Evolutionary conservation across 331 rosid species (phyloP), one percentile per base, ranked within the genome.

Genomic region (Pyrus hybrid): DNA sequence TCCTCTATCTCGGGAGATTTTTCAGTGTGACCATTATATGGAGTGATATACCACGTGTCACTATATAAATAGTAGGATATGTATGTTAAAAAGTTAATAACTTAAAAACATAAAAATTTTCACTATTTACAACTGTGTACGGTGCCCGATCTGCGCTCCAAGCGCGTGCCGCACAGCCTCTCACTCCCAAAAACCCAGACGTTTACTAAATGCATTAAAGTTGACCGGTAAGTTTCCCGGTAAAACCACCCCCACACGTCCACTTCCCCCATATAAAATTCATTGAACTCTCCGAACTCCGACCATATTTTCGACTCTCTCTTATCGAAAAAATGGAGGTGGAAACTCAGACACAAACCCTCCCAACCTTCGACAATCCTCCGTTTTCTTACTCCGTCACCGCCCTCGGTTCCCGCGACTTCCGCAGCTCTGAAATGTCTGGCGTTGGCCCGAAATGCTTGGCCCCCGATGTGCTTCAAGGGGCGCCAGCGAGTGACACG

Each of bases 291-390:
- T 16, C 5, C 41, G 5, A 63, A 16, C 67, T 63, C 67, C 63
- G 16, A 58, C 26, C 60, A 54, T 54, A 1, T 11, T 22, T 58
- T 22, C 6, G 63, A 58, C 25, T 4, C 14, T 64, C 23, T 18
- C 22, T 16, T 2, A 33, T 74, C 28, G 6, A 3, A 6, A 5
- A 28, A 43, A 88, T 88, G 94, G 90, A 86, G 85, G 85, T 88
- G 67, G 75, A 92, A 12, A 43, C 91, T 56, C 97, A 82, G 28
- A 43, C 91, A 47, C 97, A 82, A 23, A 10, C 62, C 74, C 77
- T 76, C 72, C 73, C 93, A 3, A 2, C 35, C 80, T 85, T 83
- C 68, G 88, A 83, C 28, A 74, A 80, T 18, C 28, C 85, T 4
- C 11, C 91, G 37, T 82, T 84, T 69, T 30, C 67, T 1, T 87